Base-by-base conservation (phyloP, 768 basidiomycete genomes). In the Multifurca ochricompacta region DNA sequence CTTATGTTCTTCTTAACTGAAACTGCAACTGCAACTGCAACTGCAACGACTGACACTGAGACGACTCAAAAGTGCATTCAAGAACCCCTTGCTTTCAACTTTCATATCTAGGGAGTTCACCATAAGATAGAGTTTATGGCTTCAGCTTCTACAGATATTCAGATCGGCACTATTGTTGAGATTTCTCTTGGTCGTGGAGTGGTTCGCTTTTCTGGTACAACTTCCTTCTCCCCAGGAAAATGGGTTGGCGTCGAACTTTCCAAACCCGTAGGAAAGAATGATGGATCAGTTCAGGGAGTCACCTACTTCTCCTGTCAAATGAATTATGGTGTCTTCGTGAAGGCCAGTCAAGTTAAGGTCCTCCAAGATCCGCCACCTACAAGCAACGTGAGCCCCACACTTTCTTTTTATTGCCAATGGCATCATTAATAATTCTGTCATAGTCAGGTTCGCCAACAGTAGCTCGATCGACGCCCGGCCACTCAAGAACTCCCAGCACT, bases 231-330 rank as follows among this genome's bases (percentile, higher is more conserved):
- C 19, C 69, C 81, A 1, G 96, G 96, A 0, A 91, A 87, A 76
- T 99, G 95, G 95, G 77, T 96, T 46, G 96, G 96, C 9, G 82
- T 98, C 49, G 93, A 95, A 64, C 78, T 99, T 42, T 79, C 77
- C 53, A 83, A 85, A 63, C 70, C 80, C 7, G 85, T 80, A 41
- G 96, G 96, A 35, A 99, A 98, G 83, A 99, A 99, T 73, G 90
- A 98, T 62, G 96, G 96, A 1, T 79, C 82, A 1, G 87, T 99
- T 7, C 74, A 84, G 32, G 91, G 86, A 14, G 69, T 81, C 45
- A 59, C 69, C 1, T 99, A 98, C 71, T 99, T 99, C 68, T 74
- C 72, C 16, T 97, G 92, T 72, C 78, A 77, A 63, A 72, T 75
- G 43, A 73, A 74, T 28, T 73, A 89, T 71, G 96, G 96, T 43